Conservation (phyloP, 2,329 filamentous ascomycete species). For the Fusarium transvaalense region DNA sequence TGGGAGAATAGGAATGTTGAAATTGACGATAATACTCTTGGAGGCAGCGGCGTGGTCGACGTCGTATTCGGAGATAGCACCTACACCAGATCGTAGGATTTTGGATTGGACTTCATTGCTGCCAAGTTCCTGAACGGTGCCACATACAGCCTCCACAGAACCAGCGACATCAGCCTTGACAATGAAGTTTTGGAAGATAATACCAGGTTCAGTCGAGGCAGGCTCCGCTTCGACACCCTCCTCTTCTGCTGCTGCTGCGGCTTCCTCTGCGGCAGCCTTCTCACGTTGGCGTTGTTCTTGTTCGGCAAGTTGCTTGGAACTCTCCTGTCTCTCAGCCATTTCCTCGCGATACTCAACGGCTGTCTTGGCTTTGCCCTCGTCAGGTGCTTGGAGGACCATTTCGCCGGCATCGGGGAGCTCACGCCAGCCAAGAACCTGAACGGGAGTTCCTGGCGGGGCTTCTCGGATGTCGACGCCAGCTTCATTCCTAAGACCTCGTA, state of each 20-base stretch:
- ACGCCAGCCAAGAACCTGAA: conserved; percentile 95
- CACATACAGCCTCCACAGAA: conserved; percentile 89
- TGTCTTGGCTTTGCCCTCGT: conserved; percentile 81
- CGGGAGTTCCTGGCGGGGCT: conserved; percentile 87
- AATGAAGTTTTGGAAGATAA: conserved; percentile 79
- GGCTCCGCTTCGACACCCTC: conserved; percentile 55
- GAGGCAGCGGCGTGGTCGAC: conserved; percentile 87
- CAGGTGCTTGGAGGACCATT: conserved; percentile 83
- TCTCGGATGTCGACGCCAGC: conserved; percentile 77
- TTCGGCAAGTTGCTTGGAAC: conserved; percentile 84
- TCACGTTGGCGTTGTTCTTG: conserved; percentile 73
- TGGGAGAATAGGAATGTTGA: conserved; percentile 79
- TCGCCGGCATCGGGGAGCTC: conserved; percentile 85
- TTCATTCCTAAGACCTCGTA: conserved; percentile 89
- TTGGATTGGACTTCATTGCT: conserved; percentile 85
- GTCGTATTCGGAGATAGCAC: conserved; percentile 85
- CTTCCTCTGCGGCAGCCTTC: conserved; percentile 57
- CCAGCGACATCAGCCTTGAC: conserved; percentile 94
- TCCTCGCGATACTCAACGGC: conserved; percentile 83
- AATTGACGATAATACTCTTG: conserved; percentile 82
- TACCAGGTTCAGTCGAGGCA: conserved; percentile 56
- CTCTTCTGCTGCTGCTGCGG: conserved; percentile 53
- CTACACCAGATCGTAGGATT: conserved; percentile 82
- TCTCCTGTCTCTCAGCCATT: conserved; percentile 76
- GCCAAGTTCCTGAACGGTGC: conserved; percentile 81